phyloP scores from a whole-genome alignment of 2,329 filamentous ascomycete species.

The Emmonsia crescens region DNA sequence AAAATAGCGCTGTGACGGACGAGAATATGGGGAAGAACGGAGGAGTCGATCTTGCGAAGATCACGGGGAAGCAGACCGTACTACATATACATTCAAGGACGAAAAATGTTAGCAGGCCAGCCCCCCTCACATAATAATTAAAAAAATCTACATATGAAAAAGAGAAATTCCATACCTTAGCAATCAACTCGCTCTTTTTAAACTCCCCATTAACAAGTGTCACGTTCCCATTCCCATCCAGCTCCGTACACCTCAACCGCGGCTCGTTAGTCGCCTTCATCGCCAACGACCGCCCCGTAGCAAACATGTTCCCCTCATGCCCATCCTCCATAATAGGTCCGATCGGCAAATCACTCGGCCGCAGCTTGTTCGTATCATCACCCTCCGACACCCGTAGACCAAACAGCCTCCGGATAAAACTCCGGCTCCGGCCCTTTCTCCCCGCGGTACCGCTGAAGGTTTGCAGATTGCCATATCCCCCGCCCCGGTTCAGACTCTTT shows the following conservation, averaged over 20 bases:
- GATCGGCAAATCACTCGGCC: constrained; percentile 49
- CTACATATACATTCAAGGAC: constrained; percentile 33
- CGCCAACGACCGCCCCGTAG: constrained; percentile 56
- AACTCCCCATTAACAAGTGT: constrained; percentile 92
- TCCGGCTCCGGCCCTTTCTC: constrained; percentile 17
- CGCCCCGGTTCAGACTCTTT: neutral
- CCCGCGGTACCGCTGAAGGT: constrained; percentile 23
- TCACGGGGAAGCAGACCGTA: constrained; percentile 90
- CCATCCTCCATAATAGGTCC: constrained; percentile 46
- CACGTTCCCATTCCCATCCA: constrained; percentile 84
- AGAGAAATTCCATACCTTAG: constrained; percentile 52
- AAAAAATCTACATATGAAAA: neutral
- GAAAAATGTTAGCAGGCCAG: neutral
- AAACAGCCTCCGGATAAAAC: constrained; percentile 27
- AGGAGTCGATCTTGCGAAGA: constrained; percentile 94
- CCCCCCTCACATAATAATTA: too few relatives aligned
- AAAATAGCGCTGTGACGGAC: constrained; percentile 87
- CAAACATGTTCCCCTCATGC: constrained; percentile 53
- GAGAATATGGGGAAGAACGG: constrained; percentile 86
- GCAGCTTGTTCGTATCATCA: constrained; percentile 28
- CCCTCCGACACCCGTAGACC: constrained; percentile 25
- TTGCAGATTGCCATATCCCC: neutral
- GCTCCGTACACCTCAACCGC: constrained; percentile 83
- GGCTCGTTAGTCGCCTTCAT: constrained; percentile 74
- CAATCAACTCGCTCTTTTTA: constrained; percentile 93